phyloP scores from a whole-genome alignment of 73 alveolate species.

The Paramecium octaurelia region DNA sequence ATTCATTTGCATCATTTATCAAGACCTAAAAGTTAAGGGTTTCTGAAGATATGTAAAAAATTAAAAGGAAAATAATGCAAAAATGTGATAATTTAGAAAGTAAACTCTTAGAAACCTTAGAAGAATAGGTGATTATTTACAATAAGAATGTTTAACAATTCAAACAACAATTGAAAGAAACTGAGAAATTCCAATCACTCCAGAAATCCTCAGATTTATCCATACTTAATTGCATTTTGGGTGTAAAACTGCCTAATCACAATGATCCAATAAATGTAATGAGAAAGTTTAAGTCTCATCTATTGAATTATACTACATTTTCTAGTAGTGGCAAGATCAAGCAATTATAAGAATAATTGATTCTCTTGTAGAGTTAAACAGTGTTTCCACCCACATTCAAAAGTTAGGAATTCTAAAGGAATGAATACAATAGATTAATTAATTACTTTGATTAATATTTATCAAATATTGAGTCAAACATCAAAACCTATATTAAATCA shows the following conservation, averaged over 20 bases:
- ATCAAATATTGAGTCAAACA: neutral
- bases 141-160: neutral
- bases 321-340: neutral
- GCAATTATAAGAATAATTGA: neutral
- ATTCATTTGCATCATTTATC: neutral
- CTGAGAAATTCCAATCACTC: neutral
- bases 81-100: neutral
- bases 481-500: neutral
- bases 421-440: neutral
- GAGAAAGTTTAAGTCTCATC: neutral
- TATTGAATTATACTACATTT: neutral
- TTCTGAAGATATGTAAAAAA: neutral
- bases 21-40: neutral
- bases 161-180: neutral
- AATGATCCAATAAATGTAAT: conserved; percentile 19
- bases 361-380: neutral
- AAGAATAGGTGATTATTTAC: neutral
- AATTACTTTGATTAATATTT: neutral
- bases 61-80: neutral
- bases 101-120: neutral
- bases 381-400: neutral
- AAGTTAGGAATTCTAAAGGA: neutral
- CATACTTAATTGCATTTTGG: neutral
- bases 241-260: neutral
- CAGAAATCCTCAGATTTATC: neutral